Percentiles rank a stretch among this genome's conserved stretches.
Conservation (phyloP, 2,329 filamentous ascomycete species). For the Ploettnerulaceae sp. region DNA sequence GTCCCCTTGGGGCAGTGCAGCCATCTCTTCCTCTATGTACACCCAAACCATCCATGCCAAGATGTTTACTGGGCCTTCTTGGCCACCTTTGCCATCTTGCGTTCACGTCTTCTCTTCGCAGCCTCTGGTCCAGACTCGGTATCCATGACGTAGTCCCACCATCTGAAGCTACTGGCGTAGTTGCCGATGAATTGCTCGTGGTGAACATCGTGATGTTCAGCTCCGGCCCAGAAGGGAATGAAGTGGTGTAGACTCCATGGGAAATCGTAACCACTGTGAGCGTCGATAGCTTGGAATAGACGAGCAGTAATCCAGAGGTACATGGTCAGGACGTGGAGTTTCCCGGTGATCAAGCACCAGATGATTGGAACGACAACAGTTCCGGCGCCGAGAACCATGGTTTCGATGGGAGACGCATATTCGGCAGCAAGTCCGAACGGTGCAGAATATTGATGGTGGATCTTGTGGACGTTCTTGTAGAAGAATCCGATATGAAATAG, state of each 20-base stretch:
- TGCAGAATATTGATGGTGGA: slow-evolving; percentile 97
- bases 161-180: slow-evolving; percentile 95
- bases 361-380: slow-evolving; percentile 77
- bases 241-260: slow-evolving; percentile 95
- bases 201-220: slow-evolving; percentile 93
- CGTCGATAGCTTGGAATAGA: slow-evolving; percentile 95
- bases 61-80: slow-evolving; percentile 48
- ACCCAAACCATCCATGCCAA: neutral
- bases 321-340: slow-evolving; percentile 96
- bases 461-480: slow-evolving; percentile 97
- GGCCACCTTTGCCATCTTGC: slow-evolving; percentile 59
- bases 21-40: slow-evolving; percentile 15
- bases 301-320: slow-evolving; percentile 92
- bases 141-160: slow-evolving; percentile 95
- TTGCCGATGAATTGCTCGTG: slow-evolving; percentile 99
- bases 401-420: slow-evolving; percentile 96
- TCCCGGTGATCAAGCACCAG: slow-evolving; percentile 75
- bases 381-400: slow-evolving; percentile 88
- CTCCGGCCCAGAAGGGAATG: slow-evolving; percentile 96
- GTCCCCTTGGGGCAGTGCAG: neutral
- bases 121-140: slow-evolving; percentile 91
- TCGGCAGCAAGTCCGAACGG: slow-evolving; percentile 95
- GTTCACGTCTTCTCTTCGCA: slow-evolving; percentile 75
- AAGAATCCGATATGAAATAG: slow-evolving; percentile 89
- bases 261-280: slow-evolving; percentile 97